Evolutionary conservation across 2,329 filamentous ascomycete genomes (phyloP), one percentile per base, ranked within the genome.

Genomic region (Arthrobotrys entomopaga): DNA sequence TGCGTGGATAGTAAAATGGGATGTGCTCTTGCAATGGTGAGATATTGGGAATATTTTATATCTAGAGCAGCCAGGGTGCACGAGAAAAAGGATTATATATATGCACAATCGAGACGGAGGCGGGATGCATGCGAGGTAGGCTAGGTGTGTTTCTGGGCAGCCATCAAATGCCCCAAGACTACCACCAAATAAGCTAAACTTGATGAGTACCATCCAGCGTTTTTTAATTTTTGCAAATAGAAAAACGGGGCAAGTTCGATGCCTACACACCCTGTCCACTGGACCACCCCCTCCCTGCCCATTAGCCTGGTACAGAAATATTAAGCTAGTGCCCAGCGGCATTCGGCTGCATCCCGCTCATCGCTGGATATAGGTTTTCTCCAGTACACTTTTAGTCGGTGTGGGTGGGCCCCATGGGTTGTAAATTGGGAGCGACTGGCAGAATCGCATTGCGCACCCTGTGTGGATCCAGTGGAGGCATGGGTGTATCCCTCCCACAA

Each of bases 221-320:
- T 24, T 16, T 60, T 24, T 5, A n/a, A 24, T 24, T 24, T 16
- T 60, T 24, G 2, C 26, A 24, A 53, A 16, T 24, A 53, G 11
- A 53, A 29, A 65, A 60, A 60, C 56, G 54, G 60, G 64, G 64
- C 54, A 54, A 67, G 64, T 56, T 48, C 40, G 63, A 53, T 66
- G 63, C 53, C 53, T 66, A 22, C 20, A 15, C 16, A 26, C 6
- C 8, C 43, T 43, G 1, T 19, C 8, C 42, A 15, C 42, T 19
- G 16, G 16, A 10, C 29, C 52, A 24, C 19, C 40, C 20, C 50
- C 26, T 38, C 38, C 38, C 11, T 11, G 34, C 29, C 16, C 19
- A 20, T 8, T 19, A 40, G 58, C 54, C 38, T 58, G 40, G 54
- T 43, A 58, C 34, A 16, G 34, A 46, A 34, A 34, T 34, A 34